Percentiles rank a stretch among this genome's conserved stretches.
These are phyloP conservation scores for Chaetomidium leptoderma DNA, from an alignment of 495 filamentous ascomycete genomes.

Conservation along the genomic window DNA sequence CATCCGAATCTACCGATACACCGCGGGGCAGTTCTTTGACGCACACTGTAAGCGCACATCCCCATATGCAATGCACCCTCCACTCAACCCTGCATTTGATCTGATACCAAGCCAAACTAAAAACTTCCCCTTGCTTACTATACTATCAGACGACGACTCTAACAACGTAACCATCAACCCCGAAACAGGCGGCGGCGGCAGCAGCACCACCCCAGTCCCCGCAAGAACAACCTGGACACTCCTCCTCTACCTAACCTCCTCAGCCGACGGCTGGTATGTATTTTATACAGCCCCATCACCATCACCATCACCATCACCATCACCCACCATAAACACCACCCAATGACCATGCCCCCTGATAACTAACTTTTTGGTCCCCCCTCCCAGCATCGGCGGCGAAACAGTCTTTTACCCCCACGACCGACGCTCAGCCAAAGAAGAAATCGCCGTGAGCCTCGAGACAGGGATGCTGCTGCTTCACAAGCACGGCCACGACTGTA, in stretches of 20 bases:
- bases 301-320: neutral
- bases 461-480: constrained; percentile 82
- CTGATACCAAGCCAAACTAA: neutral
- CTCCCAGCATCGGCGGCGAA: constrained; percentile 65
- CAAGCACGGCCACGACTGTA: constrained; percentile 81
- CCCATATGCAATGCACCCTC: neutral
- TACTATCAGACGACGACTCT: constrained; percentile 67
- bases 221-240: constrained; percentile 90
- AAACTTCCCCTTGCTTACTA: neutral
- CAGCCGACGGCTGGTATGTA: constrained; percentile 20
- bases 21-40: constrained; percentile 80
- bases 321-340: neutral
- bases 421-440: constrained; percentile 53
- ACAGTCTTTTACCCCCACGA: constrained; percentile 86
- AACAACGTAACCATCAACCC: constrained; percentile 58
- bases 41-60: constrained; percentile 64
- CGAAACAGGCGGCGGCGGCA: constrained; percentile 15
- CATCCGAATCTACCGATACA: constrained; percentile 89
- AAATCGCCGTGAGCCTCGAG: constrained; percentile 65
- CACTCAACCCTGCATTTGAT: too few relatives aligned
- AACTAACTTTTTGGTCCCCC: too few relatives aligned
- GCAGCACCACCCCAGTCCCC: too few relatives aligned
- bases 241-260: constrained; percentile 79
- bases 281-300: too few relatives aligned
- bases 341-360: neutral